Base-by-base conservation (phyloP, 495 filamentous ascomycete genomes). In the Mycothermus thermophilus region DNA sequence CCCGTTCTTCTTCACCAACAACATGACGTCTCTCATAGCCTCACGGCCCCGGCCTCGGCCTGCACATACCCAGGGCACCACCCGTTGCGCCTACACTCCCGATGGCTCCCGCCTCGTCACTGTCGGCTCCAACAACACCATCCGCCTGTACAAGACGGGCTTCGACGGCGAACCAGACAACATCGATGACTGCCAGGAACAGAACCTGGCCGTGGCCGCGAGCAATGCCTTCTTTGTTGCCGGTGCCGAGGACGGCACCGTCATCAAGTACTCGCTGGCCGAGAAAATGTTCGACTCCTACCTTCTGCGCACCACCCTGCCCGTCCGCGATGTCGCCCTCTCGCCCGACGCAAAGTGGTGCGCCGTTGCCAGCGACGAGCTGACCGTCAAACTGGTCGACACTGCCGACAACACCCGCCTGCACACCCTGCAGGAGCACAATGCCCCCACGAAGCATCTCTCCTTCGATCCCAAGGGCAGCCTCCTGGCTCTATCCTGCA, bases 281-380 rank as follows among this genome's bases (percentile, higher is more conserved):
- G 71, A 71, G n/a, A 85, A 83, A 37, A 55, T 69, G 32, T 79
- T 88, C 56, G 78, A 86, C 25, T 74, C 75, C 41, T 75, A 90
- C 34, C 71, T 96, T 24, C 71, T 85, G 2, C 80, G 90, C 27
- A 83, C 74, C 41, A 73, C 83, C 10, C 63, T 97, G 7, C 80
- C 90, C 6, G 72, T 93, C 10, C 69, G 90, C 50, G 86, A 94
- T 49, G 67, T 97, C 38, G 79, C 79, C 1, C 59, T 96, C 11
- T 87, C 84, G 3, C 76, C 73, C 5, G 84, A 97, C 55, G 71
- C 72, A 0, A 72, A 79, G 49, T 96, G 85, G 92, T 79, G 72
- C 31, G 90, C 90, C 24, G 82, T 96, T n/a, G 82, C 92, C 20
- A 94, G 87, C 71, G 92, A 97, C 59, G 90, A 97, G 51, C 66